Evolutionary conservation across 139 green algal species (phyloP).

Genomic region (Yamagishiella unicocca): DNA sequence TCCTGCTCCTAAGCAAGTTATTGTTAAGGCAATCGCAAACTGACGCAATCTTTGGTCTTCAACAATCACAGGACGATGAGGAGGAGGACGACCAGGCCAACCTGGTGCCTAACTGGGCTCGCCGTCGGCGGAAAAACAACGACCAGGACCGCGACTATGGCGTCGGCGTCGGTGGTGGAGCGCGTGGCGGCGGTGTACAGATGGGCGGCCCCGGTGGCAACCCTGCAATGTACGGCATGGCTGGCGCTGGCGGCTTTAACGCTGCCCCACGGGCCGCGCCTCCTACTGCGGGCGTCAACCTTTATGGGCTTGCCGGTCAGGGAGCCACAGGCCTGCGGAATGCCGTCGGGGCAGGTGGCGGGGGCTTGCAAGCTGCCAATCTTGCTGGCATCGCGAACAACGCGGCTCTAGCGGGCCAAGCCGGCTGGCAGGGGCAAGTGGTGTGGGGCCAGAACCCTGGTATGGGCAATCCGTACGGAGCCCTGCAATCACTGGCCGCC

Average conservation of each 20-base stretch:
- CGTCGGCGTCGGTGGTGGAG: not conserved
- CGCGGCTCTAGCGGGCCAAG: conserved; percentile 17
- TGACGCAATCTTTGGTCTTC: too few species aligned
- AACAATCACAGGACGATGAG: conserved; percentile 26
- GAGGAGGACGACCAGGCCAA: conserved; percentile 41
- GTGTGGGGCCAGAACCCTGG: conserved; percentile 11
- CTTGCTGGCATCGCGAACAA: not conserved
- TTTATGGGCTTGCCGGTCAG: conserved; percentile 22
- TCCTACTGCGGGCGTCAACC: not conserved
- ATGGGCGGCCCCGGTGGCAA: not conserved
- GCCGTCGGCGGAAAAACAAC: conserved; percentile 34
- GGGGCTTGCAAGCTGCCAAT: conserved; percentile 5
- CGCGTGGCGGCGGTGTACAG: not conserved
- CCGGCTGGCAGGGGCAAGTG: conserved; percentile 29
- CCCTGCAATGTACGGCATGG: conserved; percentile 22
- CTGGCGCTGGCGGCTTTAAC: not conserved
- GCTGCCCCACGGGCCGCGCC: not conserved
- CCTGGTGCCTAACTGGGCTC: conserved; percentile 49
- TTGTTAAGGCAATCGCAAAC: too few species aligned
- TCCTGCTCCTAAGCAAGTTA: not conserved
- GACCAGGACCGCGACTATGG: conserved; percentile 48
- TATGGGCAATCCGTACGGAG: not conserved
- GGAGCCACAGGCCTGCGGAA: conserved; percentile 1
- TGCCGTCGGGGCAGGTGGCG: not conserved
- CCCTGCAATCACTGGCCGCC: conserved; percentile 24